phyloP scores from a whole-genome alignment of 306 rosid species.

The Dalbergia cochinchinensis region DNA sequence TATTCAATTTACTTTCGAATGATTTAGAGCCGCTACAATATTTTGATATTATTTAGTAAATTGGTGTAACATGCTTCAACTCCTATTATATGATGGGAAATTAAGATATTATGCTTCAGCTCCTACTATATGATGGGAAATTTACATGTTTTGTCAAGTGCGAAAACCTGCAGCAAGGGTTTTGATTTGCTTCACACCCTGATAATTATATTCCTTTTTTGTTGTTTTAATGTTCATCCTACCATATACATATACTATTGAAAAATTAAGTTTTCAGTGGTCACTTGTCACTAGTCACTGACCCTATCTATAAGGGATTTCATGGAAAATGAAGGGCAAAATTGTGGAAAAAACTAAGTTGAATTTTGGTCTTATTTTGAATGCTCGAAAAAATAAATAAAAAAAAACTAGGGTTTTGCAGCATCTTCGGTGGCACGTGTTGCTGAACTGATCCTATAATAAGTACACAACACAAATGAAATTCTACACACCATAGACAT shows the following conservation, averaged over 20 bases:
- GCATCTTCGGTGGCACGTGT: neutral
- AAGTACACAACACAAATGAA: neutral
- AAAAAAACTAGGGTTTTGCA: neutral
- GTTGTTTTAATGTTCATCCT: neutral
- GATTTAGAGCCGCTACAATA: neutral
- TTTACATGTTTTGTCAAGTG: neutral
- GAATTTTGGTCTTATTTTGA: neutral
- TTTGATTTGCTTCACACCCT: neutral
- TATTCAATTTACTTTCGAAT: neutral
- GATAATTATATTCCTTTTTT: neutral
- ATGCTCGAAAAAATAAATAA: neutral
- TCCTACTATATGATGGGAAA: constrained; percentile 8
- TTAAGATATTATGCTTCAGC: neutral
- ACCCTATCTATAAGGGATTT: neutral
- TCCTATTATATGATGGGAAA: constrained; percentile 4
- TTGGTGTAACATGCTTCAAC: constrained; percentile 17
- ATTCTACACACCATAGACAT: no score
- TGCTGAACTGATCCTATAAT: neutral
- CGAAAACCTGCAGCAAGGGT: neutral
- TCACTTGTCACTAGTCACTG: neutral
- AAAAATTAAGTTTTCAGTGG: neutral
- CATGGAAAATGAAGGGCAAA: neutral
- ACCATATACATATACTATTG: neutral
- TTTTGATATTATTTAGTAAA: neutral
- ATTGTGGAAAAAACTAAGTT: neutral